Evolutionary conservation across 768 basidiomycete species (phyloP), one percentile per base, ranked within the genome.

Genomic region (Dentipellis fragilis): DNA sequence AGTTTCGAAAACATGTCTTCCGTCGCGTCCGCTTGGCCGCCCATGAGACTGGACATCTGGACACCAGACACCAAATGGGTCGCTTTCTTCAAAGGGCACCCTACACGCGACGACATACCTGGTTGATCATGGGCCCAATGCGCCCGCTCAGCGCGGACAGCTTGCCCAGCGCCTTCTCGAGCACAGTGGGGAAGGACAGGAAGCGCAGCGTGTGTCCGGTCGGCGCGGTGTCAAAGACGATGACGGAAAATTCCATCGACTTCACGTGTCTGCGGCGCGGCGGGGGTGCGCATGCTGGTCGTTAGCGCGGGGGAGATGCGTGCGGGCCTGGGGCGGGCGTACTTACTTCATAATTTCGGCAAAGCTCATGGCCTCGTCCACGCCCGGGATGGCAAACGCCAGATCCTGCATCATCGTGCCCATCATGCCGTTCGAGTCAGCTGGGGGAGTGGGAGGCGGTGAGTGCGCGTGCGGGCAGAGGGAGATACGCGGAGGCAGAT

Each of bases 341-440:
- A 72, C 83, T 56, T 57, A 96, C 95, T 98, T 99, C 96, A 98
- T 99, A 69, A 99, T 96, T 71, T 99, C 96, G 0, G 96, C 96
- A 64, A 99, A 99, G 60, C 93, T 93, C 96, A 99, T 98, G 3
- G 96, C 96, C 72, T 99, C 96, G 65, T 99, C 96, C 11, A 99
- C 95, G 72, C 96, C 96, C 0, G 96, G 96, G 56, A 99, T 98
- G 2, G 96, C 93, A 66, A 99, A 99, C 0, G 96, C 96, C 46
- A 99, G 80, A 72, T 99, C 96, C 70, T 99, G 96, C 92, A 99
- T 96, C 93, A 99, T 98, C 59, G 87, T 84, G 48, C 93, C 93
- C 95, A 98, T 98, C 77, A 95, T 93, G 10, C 88, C 87, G 65
- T 88, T 89, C 62, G 84, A 81, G 68, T 91, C 89, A 57, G 89